Evolutionary conservation across 768 basidiomycete species (phyloP).

Genomic region (Termitomyces sp.): DNA sequence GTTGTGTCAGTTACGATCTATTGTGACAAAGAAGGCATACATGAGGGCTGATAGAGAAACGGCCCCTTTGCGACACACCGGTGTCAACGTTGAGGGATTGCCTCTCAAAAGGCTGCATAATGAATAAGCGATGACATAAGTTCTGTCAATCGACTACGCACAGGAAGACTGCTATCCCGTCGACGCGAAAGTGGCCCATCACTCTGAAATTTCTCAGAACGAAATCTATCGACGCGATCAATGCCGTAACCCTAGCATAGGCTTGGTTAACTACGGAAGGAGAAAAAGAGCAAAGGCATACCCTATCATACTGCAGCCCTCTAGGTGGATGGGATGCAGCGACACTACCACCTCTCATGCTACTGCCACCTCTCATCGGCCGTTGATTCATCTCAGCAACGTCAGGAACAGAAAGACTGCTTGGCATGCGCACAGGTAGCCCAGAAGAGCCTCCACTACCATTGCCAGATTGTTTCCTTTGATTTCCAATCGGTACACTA

Average conservation of each 20-base stretch:
- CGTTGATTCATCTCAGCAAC: not conserved
- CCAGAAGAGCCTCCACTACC: constrained; percentile 9
- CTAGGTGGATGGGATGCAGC: constrained; percentile 13
- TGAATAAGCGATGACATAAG: not conserved
- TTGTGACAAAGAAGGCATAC: not conserved
- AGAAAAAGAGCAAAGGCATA: not conserved
- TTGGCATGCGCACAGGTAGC: constrained; percentile 1
- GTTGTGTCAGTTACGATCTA: not conserved
- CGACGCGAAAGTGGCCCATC: constrained; percentile 5
- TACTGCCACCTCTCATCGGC: constrained; percentile 2
- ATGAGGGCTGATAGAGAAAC: constrained; percentile 4
- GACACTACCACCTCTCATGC: constrained; percentile 11
- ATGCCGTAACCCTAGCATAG: constrained; percentile 7
- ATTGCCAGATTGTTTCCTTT: constrained; percentile 11
- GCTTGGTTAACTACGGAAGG: not conserved
- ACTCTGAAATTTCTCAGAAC: constrained; percentile 8
- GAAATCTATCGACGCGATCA: constrained; percentile 11
- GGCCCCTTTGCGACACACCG: not conserved
- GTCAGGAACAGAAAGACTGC: not conserved
- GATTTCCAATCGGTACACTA: constrained; percentile 31
- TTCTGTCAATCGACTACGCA: constrained; percentile 1
- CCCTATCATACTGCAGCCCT: constrained; percentile 21
- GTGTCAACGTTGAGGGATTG: constrained; percentile 5
- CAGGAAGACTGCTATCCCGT: constrained; percentile 11
- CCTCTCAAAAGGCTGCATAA: constrained; percentile 5